These are phyloP conservation scores for Solanum clarkiae DNA, from an alignment of 257 asterid genomes.

Conservation along the genomic window DNA sequence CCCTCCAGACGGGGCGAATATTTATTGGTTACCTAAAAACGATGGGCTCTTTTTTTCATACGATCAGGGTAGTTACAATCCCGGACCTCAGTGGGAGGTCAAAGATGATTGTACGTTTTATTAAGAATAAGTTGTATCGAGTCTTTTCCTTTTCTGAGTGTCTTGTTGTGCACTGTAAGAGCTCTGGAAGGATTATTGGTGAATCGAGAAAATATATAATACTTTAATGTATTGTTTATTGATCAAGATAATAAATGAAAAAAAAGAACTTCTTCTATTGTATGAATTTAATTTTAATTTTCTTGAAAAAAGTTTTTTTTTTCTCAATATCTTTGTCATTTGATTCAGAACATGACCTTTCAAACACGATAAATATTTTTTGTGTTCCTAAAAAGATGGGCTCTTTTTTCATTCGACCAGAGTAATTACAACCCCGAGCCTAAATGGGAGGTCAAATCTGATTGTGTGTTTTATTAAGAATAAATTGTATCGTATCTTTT, in stretches of 20 bases:
- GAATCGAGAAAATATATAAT: background rate
- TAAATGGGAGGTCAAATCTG: background rate
- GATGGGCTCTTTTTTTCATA: background rate
- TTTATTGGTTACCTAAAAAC: background rate
- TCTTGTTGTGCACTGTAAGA: too few relatives aligned
- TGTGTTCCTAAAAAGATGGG: background rate
- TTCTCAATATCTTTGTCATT: background rate
- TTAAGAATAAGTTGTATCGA: background rate
- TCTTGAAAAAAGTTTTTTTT: background rate
- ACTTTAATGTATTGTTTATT: background rate
- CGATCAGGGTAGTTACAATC: background rate
- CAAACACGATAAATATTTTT: background rate
- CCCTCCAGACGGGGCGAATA: background rate
- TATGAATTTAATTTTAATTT: background rate
- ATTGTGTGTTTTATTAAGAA: background rate
- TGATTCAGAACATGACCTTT: too few relatives aligned
- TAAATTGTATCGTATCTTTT: background rate
- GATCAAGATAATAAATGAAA: background rate
- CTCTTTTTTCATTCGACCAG: background rate
- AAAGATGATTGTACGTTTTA: background rate
- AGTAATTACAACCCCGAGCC: background rate
- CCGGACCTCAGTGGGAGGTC: background rate
- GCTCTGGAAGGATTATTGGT: background rate
- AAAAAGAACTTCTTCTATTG: background rate
- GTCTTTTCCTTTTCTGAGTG: background rate